phyloP scores from a whole-genome alignment of 441 rosid genomes.

The Gossypium laxum region DNA sequence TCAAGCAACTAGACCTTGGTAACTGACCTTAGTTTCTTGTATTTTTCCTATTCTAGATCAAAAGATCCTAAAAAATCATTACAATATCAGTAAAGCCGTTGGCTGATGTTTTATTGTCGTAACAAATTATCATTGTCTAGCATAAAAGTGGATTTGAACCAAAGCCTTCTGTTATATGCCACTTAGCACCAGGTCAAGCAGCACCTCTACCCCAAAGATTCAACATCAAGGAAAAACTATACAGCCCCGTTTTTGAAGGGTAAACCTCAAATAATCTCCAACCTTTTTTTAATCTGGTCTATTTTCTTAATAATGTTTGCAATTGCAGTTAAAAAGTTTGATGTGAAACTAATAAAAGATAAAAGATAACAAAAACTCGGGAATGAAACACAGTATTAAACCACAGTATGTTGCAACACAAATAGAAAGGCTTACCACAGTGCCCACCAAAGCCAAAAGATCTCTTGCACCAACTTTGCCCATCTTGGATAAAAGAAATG shows the following conservation, averaged over 20 bases:
- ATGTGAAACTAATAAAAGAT: not conserved
- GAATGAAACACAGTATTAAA: not conserved
- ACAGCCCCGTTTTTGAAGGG: not conserved
- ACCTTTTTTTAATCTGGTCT: not conserved
- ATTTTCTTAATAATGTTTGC: not conserved
- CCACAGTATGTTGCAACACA: not conserved
- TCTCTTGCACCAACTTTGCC: conserved; percentile 83
- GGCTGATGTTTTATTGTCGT: not conserved
- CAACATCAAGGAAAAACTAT: not conserved
- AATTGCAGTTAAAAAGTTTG: not conserved
- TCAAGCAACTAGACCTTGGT: not conserved
- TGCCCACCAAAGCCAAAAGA: conserved; percentile 65
- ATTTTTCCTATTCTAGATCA: not conserved
- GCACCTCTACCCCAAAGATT: conserved; percentile 2
- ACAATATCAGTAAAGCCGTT: not conserved
- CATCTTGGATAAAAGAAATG: conserved; percentile 77
- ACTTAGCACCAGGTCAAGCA: not conserved
- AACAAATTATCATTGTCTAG: not conserved
- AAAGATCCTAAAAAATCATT: not conserved
- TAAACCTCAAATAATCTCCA: not conserved
- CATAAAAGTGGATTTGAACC: not conserved
- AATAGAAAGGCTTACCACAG: conserved; percentile 54
- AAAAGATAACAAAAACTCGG: not conserved
- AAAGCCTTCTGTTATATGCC: not conserved
- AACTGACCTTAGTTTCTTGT: not conserved